A percentile compares a stretch with the other conserved stretches of the same genome.
These are phyloP conservation scores for Colletotrichum lindemuthianum DNA, from an alignment of 2,329 filamentous ascomycete species.

Conservation along the genomic window DNA sequence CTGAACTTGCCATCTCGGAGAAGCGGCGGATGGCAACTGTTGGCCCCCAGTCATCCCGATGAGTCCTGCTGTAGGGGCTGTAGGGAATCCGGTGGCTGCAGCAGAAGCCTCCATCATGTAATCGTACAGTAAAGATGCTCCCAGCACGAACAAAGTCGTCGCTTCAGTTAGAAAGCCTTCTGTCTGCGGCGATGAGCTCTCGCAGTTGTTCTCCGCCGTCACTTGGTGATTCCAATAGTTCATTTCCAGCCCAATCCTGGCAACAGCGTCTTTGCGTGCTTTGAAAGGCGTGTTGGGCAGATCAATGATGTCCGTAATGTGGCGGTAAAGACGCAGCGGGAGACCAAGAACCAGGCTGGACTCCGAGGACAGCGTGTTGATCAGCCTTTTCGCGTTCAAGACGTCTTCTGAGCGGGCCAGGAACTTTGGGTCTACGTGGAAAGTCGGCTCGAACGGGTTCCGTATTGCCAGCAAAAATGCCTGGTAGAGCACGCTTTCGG, in stretches of 20 bases:
- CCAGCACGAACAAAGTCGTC: not conserved
- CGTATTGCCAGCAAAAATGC: not conserved
- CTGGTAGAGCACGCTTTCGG: constrained; percentile 6
- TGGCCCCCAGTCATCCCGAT: not conserved
- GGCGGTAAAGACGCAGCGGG: constrained; percentile 1
- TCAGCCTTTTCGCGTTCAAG: not conserved
- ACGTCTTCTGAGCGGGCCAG: not conserved
- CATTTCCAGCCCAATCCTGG: not conserved
- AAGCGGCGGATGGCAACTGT: no score
- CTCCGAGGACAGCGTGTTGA: not conserved
- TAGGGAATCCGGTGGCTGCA: not conserved
- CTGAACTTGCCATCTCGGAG: constrained; percentile 2
- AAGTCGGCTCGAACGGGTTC: not conserved
- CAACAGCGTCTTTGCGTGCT: not conserved
- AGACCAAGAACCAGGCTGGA: not conserved
- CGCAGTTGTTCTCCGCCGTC: no score
- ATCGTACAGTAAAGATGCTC: constrained; percentile 1
- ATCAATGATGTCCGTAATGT: not conserved
- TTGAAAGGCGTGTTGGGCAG: not conserved
- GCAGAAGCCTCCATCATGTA: not conserved
- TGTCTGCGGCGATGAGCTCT: fast-evolving
- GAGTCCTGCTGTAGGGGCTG: not conserved
- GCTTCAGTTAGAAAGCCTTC: not conserved
- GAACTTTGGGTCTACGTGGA: not conserved
- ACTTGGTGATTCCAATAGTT: fast-evolving